phyloP scores from a whole-genome alignment of 2,329 filamentous ascomycete genomes.

The Cytospora paraplurivora region DNA sequence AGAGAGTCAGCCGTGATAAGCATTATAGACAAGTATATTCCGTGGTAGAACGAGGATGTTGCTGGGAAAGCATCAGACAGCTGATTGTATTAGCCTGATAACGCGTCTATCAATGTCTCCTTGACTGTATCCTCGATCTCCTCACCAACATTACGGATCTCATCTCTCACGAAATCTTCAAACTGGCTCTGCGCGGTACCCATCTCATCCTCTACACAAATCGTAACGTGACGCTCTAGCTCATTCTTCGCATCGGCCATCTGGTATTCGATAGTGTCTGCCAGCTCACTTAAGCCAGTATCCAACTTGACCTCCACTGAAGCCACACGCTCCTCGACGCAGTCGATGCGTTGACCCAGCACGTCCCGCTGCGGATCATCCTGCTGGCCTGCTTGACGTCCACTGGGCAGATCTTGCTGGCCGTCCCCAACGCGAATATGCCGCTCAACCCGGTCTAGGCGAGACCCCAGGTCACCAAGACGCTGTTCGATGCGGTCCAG shows the following conservation, averaged over 20 bases:
- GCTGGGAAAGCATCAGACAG: not conserved
- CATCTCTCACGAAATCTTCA: constrained; percentile 25
- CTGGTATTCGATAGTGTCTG: constrained; percentile 18
- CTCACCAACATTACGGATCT: constrained; percentile 22
- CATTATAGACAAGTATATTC: no score
- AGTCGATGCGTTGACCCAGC: constrained; percentile 16
- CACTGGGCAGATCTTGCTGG: not conserved
- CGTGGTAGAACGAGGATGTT: not conserved
- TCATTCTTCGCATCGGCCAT: constrained; percentile 22
- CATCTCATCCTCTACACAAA: constrained; percentile 26
- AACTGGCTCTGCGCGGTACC: constrained; percentile 25
- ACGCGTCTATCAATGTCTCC: constrained; percentile 22
- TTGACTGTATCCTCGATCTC: constrained; percentile 26
- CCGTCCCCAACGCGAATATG: not conserved
- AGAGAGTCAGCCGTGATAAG: no score
- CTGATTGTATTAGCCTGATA: constrained; percentile 2
- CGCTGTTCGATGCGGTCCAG: constrained; percentile 24
- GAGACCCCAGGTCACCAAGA: constrained; percentile 9
- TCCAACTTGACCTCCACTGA: constrained; percentile 20
- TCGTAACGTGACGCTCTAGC: constrained; percentile 18
- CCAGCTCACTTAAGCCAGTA: constrained; percentile 19
- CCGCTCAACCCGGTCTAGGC: constrained; percentile 21
- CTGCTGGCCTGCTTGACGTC: constrained; percentile 1
- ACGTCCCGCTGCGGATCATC: not conserved
- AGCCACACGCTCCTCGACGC: constrained; percentile 20